A percentile compares a stretch with the other conserved stretches of the same genome.
Conservation (phyloP, 306 rosid genomes). For the Acacia confusa region DNA sequence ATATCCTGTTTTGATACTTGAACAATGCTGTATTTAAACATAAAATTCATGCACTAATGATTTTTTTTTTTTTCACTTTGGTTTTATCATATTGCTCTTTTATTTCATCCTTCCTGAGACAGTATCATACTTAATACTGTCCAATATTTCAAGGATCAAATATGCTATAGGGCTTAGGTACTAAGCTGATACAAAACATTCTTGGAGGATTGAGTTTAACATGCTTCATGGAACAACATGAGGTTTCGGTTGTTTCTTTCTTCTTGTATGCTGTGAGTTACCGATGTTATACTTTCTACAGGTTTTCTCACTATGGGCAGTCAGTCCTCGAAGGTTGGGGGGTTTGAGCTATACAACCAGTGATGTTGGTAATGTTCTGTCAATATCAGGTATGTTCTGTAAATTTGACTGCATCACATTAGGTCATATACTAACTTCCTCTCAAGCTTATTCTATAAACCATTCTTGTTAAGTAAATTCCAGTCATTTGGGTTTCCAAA, state of each 20-base stretch:
- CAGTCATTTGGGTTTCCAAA: neutral
- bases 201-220: neutral
- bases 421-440: conserved; percentile 7
- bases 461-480: neutral
- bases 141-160: neutral
- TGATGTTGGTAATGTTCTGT: conserved; percentile 71
- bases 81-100: neutral
- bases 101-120: neutral
- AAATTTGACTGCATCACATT: conserved; percentile 1
- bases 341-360: conserved; percentile 64
- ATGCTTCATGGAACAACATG: neutral
- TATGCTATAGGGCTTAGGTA: neutral
- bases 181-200: neutral
- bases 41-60: neutral
- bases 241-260: neutral
- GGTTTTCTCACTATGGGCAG: conserved; percentile 92
- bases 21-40: neutral
- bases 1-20: neutral
- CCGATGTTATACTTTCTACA: conserved; percentile 22
- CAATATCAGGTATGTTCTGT: conserved; percentile 58
- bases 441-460: neutral
- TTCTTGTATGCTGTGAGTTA: neutral
- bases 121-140: neutral
- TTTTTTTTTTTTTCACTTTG: neutral
- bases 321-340: conserved; percentile 61